phyloP scores from a whole-genome alignment of 768 basidiomycete species.

The Porphyrellus cyaneotinctus region DNA sequence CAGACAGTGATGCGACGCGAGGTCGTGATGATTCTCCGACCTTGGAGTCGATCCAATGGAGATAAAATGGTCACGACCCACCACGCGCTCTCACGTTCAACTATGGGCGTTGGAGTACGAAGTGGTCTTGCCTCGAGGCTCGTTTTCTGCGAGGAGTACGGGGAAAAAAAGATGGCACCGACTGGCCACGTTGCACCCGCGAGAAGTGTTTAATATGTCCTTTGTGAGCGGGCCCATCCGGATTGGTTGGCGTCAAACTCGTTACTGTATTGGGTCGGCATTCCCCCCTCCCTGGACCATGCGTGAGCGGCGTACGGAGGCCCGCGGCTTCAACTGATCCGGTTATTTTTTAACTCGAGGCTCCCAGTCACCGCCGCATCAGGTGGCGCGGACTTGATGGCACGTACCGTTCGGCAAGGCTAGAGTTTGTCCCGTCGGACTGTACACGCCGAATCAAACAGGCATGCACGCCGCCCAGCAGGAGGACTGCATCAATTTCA shows the following conservation, averaged over 20 bases:
- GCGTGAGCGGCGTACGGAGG: not conserved
- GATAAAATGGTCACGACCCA: not conserved
- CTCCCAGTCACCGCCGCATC: not conserved
- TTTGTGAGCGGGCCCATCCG: not conserved
- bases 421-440: not conserved
- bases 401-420: not conserved
- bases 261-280: not conserved
- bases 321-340: not conserved
- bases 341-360: not conserved
- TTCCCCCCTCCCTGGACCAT: not conserved
- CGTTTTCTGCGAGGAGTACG: not conserved
- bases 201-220: slow-evolving; percentile 5
- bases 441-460: not conserved
- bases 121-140: slow-evolving; percentile 8
- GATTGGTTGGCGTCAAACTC: not conserved
- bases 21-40: not conserved
- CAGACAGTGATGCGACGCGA: not conserved
- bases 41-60: not conserved
- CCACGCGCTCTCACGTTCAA: not conserved
- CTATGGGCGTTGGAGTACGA: not conserved
- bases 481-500: not conserved
- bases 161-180: not conserved
- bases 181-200: slow-evolving; percentile 2
- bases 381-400: not conserved
- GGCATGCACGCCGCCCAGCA: not conserved